These are phyloP conservation scores for Rehmannia glutinosa DNA, from an alignment of 257 asterid genomes.

Conservation along the genomic window DNA sequence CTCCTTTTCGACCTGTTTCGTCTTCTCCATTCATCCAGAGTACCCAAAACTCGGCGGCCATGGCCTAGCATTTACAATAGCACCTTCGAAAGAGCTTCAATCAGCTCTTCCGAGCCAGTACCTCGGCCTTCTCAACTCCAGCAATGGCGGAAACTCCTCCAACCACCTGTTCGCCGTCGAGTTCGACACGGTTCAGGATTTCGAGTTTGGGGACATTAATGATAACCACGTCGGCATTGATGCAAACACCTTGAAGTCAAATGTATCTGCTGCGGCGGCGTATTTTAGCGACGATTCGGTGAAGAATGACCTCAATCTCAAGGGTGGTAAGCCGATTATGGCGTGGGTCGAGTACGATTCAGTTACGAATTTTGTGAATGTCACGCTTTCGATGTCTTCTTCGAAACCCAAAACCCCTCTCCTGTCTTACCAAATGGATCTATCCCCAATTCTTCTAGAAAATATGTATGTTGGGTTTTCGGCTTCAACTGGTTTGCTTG, in stretches of 20 bases:
- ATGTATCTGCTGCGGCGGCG: conserved; percentile 36
- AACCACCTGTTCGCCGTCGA: conserved; percentile 68
- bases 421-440: conserved; percentile 40
- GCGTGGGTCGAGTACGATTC: conserved; percentile 72
- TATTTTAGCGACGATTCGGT: conserved; percentile 31
- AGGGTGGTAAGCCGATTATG: conserved; percentile 36
- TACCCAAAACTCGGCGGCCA: conserved; percentile 68
- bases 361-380: conserved; percentile 27
- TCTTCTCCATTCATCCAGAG: conserved; percentile 52
- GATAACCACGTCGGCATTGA: conserved; percentile 61
- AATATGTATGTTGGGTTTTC: conserved; percentile 71
- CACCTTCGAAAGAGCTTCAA: conserved; percentile 29
- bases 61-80: conserved; percentile 59
- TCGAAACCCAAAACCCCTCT: conserved; percentile 43
- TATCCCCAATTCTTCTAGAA: conserved; percentile 38
- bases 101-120: conserved; percentile 59
- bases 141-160: conserved; percentile 40
- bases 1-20: conserved; percentile 67
- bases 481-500: conserved; percentile 63
- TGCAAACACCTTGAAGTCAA: conserved; percentile 48
- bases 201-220: conserved; percentile 52
- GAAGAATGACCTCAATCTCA: conserved; percentile 40
- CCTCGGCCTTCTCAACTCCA: conserved; percentile 54
- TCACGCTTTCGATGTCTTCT: conserved; percentile 43
- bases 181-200: conserved; percentile 69